Evolutionary conservation across 2,329 filamentous ascomycete species (phyloP).

Genomic region (Cladophialophora yegresii): DNA sequence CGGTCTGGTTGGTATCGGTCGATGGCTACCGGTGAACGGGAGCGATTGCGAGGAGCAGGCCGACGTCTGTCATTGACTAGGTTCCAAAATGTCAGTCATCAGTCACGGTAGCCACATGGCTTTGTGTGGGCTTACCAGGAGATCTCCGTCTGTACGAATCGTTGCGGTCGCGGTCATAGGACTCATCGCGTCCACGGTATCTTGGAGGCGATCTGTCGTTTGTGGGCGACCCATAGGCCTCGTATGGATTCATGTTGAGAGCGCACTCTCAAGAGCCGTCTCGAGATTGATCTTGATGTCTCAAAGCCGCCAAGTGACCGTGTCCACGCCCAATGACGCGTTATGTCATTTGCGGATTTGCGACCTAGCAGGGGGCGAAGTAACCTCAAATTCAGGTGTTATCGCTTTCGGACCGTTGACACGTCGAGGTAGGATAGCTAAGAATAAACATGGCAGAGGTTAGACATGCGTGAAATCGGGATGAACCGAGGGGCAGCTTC

Average conservation of each 20-base stretch:
- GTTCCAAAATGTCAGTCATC: constrained; percentile 7
- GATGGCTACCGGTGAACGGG: constrained; percentile 63
- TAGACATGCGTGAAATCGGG: constrained; percentile 32
- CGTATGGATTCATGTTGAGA: constrained; percentile 50
- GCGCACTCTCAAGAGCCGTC: neutral
- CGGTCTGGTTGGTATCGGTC: constrained; percentile 64
- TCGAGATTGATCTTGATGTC: neutral
- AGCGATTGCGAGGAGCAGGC: constrained; percentile 53
- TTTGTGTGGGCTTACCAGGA: constrained; percentile 44
- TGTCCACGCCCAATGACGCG: constrained; percentile 1
- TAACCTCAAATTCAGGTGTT: constrained; percentile 18
- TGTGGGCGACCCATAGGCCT: constrained; percentile 48
- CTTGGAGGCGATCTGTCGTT: constrained; percentile 40
- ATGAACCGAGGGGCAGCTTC: constrained; percentile 21
- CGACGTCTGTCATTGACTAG: constrained; percentile 47
- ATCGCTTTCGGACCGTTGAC: constrained; percentile 16
- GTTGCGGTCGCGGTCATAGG: constrained; percentile 40
- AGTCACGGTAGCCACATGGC: too few relatives aligned
- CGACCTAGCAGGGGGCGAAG: neutral
- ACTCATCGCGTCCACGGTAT: constrained; percentile 46
- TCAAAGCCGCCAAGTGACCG: constrained; percentile 5
- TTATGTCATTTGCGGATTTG: constrained; percentile 19
- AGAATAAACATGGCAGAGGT: constrained; percentile 30
- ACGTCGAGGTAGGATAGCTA: constrained; percentile 27
- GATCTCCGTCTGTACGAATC: constrained; percentile 52